Conservation (phyloP, 805 yeast species). For the Candida nonsorbophila region DNA sequence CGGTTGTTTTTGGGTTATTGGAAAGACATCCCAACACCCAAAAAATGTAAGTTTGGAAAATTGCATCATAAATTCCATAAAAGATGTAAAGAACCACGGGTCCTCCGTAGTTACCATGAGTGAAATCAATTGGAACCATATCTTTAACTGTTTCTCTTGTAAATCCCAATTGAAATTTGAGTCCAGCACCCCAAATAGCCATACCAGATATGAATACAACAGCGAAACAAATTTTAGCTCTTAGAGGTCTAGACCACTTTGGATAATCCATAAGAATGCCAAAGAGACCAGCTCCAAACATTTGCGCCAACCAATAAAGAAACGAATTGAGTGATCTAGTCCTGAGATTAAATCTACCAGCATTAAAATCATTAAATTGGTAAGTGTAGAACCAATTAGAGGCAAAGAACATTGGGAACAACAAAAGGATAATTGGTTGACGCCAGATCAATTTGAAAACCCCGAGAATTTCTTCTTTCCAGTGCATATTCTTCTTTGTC, state of each 20-base stretch:
- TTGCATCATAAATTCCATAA: slow-evolving; percentile 56
- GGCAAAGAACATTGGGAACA: slow-evolving; percentile 59
- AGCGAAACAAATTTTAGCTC: slow-evolving; percentile 44
- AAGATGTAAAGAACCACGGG: slow-evolving; percentile 59
- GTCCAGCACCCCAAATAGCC: slow-evolving; percentile 59
- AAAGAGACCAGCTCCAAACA: slow-evolving; percentile 48
- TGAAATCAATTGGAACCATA: slow-evolving; percentile 38
- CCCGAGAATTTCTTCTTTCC: slow-evolving; percentile 36
- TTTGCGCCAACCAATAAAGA: slow-evolving; percentile 57
- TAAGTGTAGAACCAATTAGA: slow-evolving; percentile 67
- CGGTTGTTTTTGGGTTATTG: slow-evolving; percentile 50
- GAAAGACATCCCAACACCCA: slow-evolving; percentile 58
- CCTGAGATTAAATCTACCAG: slow-evolving; percentile 50
- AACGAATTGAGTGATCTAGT: slow-evolving; percentile 59
- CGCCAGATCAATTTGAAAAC: slow-evolving; percentile 4
- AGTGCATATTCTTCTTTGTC: slow-evolving; percentile 38
- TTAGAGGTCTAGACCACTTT: slow-evolving; percentile 32
- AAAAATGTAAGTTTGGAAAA: slow-evolving; percentile 53
- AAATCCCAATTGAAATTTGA: slow-evolving; percentile 38
- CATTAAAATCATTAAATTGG: slow-evolving; percentile 56
- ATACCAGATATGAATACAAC: slow-evolving; percentile 34
- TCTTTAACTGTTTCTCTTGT: slow-evolving; percentile 24
- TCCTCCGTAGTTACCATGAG: slow-evolving; percentile 44
- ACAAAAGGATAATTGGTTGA: slow-evolving; percentile 36
- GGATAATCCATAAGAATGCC: slow-evolving; percentile 46